Percentiles rank a stretch among this genome's conserved stretches.
Evolutionary conservation across 345 rosid species (phyloP).

Genomic region (Populus tremula): DNA sequence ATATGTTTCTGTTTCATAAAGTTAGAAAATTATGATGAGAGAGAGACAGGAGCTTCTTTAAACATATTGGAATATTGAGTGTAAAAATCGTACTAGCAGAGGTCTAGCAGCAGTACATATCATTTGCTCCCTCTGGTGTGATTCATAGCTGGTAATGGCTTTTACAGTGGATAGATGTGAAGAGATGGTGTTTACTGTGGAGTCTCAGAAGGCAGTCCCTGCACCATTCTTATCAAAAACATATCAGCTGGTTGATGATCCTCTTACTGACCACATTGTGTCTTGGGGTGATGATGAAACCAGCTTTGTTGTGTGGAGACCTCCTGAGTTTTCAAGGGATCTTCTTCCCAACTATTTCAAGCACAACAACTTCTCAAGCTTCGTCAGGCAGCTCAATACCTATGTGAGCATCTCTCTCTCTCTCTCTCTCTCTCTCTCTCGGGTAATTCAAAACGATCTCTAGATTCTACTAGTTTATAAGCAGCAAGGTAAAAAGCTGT

Average conservation of each 20-base stretch:
- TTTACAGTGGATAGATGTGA: constrained; percentile 22
- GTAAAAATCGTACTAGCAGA: neutral
- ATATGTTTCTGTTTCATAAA: constrained; percentile 37
- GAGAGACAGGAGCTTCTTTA: constrained; percentile 8
- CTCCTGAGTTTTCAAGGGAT: constrained; percentile 56
- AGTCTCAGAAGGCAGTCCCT: constrained; percentile 41
- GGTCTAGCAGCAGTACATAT: neutral
- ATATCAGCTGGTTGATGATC: constrained; percentile 58
- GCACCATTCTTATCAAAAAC: constrained; percentile 64
- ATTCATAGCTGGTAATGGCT: constrained; percentile 2
- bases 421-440: neutral
- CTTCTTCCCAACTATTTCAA: constrained; percentile 31
- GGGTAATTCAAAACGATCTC: neutral
- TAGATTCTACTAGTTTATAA: neutral
- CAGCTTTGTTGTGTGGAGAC: constrained; percentile 60
- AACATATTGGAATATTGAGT: neutral
- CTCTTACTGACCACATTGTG: constrained; percentile 53
- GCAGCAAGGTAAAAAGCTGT: neutral
- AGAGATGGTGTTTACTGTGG: constrained; percentile 30
- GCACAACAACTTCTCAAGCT: constrained; percentile 29
- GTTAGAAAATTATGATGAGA: constrained; percentile 30
- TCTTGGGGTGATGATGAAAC: constrained; percentile 54
- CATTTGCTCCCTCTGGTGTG: neutral
- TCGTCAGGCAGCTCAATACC: constrained; percentile 26
- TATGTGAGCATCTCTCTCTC: constrained; percentile 10